Base-by-base conservation (phyloP, 2,329 filamentous ascomycete species). In the Tolypocladium tundrense region DNA sequence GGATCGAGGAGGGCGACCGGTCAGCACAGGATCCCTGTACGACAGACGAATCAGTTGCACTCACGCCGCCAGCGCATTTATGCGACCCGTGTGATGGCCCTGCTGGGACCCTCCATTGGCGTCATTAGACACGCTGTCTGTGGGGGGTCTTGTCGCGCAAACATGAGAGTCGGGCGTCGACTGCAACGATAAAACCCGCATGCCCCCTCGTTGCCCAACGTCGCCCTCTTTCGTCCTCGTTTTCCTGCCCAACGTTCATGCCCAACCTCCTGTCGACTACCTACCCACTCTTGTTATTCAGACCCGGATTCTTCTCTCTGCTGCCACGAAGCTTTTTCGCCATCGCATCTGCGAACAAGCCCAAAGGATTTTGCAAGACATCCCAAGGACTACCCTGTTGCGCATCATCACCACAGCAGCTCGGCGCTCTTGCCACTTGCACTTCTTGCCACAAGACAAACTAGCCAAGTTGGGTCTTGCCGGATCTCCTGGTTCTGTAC, bases 171-270 rank as follows among this genome's bases (percentile, higher is more conserved):
- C 68, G 65, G 66, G 66, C 65, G 61, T 65, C 60, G 60, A 67
- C 63, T 56, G 62, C 63, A 64, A 72, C 66, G 67, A 72, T 80
- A 80, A 80, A 80, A 79, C 73, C 76, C 74, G 73, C 73, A 71
- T 68, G 69, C 72, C 73, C 76, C 77, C 75, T 73, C 70, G 65
- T 70, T 67, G 72, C 73, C 72, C 70, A 71, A 75, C 68, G 41
- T 68, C 27, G 60, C 59, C 54, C 62, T 66, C 63, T 65, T 66
- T 57, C 58, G 16, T 65, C 66, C 63, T 62, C 65, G 61, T 67
- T 67, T 72, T 71, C 58, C 69, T 73, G 69, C 73, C 73, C 70
- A 72, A 72, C 67, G 54, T 75, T 72, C 62, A 64, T 71, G 72
- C 73, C 74, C 71, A 74, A 76, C 64, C 53, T 60, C 60, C 55